These are phyloP conservation scores for Fraxinus excelsior DNA, from an alignment of 257 asterid species.

Conservation along the genomic window DNA sequence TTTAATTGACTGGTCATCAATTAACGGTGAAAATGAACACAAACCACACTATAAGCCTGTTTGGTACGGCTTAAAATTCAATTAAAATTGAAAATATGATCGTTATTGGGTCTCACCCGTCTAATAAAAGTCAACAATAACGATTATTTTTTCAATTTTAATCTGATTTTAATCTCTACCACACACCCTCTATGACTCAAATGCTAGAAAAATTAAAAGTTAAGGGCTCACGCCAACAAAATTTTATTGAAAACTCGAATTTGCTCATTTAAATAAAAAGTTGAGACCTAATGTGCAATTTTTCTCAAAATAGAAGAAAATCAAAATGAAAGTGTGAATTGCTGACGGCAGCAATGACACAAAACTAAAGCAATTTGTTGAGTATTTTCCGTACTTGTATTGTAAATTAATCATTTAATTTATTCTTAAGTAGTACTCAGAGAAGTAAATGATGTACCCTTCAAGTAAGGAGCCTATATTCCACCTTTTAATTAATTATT, in stretches of 20 bases:
- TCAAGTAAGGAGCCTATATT: conserved; percentile 40
- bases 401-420: not conserved
- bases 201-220: not conserved
- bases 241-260: not conserved
- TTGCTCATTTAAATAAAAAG: not conserved
- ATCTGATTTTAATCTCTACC: too few species aligned
- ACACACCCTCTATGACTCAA: too few species aligned
- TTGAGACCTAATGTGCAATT: not conserved
- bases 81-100: too few species aligned
- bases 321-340: not conserved
- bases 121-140: too few species aligned
- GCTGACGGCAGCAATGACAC: not conserved
- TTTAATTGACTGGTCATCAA: not conserved
- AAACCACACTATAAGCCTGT: not conserved
- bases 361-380: conserved; percentile 14
- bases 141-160: too few species aligned
- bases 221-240: not conserved
- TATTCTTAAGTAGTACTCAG: conserved; percentile 10
- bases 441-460: conserved; percentile 15
- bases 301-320: not conserved
- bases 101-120: too few species aligned
- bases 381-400: conserved; percentile 26
- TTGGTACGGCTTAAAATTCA: too few species aligned
- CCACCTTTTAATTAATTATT: conserved; percentile 26
- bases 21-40: not conserved